phyloP scores from a whole-genome alignment of 2,329 filamentous ascomycete genomes.

The Hypomyces perniciosus region DNA sequence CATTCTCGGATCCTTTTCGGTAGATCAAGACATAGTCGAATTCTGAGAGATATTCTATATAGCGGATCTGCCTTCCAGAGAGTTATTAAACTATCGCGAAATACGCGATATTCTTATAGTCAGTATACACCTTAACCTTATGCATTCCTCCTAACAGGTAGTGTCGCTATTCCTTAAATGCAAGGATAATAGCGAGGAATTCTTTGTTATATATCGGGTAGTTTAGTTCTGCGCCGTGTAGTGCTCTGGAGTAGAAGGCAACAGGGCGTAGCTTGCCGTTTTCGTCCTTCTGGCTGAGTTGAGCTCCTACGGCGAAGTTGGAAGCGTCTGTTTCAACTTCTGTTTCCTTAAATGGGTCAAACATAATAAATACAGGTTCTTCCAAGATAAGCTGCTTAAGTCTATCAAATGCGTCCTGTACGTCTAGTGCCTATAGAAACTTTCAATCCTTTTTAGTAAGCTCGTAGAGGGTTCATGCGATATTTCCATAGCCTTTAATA shows the following conservation, averaged over 20 bases:
- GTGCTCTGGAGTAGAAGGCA: slow-evolving; percentile 17
- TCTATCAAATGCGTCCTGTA: slow-evolving; percentile 5
- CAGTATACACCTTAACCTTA: slow-evolving; percentile 16
- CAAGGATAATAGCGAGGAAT: slow-evolving; percentile 20
- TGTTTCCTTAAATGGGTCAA: slow-evolving; percentile 7
- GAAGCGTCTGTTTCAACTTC: slow-evolving; percentile 14
- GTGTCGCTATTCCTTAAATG: slow-evolving; percentile 20
- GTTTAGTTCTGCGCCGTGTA: slow-evolving; percentile 18
- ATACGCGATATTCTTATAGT: slow-evolving; percentile 19
- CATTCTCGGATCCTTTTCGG: too few species aligned
- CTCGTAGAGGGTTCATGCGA: too few species aligned
- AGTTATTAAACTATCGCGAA: slow-evolving; percentile 16
- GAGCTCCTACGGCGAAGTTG: slow-evolving; percentile 6
- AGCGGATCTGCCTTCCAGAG: too few species aligned
- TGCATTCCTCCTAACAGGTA: slow-evolving; percentile 16
- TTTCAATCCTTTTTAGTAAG: too few species aligned
- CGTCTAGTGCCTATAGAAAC: too few species aligned
- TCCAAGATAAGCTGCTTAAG: slow-evolving; percentile 8
- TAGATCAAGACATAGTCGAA: too few species aligned
- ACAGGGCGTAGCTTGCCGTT: slow-evolving; percentile 12
- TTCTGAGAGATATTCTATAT: too few species aligned
- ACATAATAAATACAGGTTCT: slow-evolving; percentile 7
- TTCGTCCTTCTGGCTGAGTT: slow-evolving; percentile 13
- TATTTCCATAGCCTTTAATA: background rate
- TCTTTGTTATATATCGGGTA: slow-evolving; percentile 21